Evolutionary conservation across 2,329 filamentous ascomycete species (phyloP).

Genomic region (Hirsutella thompsonii): DNA sequence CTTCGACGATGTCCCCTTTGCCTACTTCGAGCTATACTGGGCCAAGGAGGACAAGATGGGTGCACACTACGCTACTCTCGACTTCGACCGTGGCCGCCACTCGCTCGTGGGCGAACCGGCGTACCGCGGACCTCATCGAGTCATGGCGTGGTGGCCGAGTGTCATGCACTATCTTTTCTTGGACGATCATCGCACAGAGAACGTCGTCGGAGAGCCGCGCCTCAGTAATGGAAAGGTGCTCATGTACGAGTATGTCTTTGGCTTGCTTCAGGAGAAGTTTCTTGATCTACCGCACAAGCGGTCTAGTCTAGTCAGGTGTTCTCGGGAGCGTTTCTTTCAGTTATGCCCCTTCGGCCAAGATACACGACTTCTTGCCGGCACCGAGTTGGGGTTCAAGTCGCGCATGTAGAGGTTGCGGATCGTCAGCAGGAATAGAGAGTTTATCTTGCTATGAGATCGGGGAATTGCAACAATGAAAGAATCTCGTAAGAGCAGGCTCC

Average conservation of each 20-base stretch:
- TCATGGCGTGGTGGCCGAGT: slow-evolving; percentile 48
- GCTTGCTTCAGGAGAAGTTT: slow-evolving; percentile 59
- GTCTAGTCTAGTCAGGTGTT: slow-evolving; percentile 51
- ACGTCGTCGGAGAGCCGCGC: slow-evolving; percentile 58
- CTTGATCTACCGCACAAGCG: slow-evolving; percentile 62
- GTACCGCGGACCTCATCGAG: slow-evolving; percentile 47
- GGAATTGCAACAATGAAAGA: too few relatives aligned
- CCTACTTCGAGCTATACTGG: slow-evolving; percentile 76
- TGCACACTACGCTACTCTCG: slow-evolving; percentile 38
- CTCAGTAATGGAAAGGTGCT: slow-evolving; percentile 57
- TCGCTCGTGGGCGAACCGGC: slow-evolving; percentile 46
- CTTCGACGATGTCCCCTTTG: slow-evolving; percentile 59
- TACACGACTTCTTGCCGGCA: background rate
- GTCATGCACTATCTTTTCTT: slow-evolving; percentile 51
- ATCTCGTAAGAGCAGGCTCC: too few relatives aligned
- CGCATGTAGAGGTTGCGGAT: too few relatives aligned
- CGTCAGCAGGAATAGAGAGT: too few relatives aligned
- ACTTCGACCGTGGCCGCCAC: slow-evolving; percentile 47
- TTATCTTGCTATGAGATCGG: too few relatives aligned
- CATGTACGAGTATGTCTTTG: slow-evolving; percentile 62
- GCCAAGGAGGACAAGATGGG: slow-evolving; percentile 48
- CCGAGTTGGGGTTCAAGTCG: background rate
- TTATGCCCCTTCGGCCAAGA: slow-evolving; percentile 31
- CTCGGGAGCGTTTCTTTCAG: slow-evolving; percentile 58
- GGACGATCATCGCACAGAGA: slow-evolving; percentile 43